Percentiles rank a stretch among this genome's conserved stretches.
These are phyloP conservation scores for Diplosphaera chodatii DNA, from an alignment of 139 green algal genomes.

Conservation along the genomic window DNA sequence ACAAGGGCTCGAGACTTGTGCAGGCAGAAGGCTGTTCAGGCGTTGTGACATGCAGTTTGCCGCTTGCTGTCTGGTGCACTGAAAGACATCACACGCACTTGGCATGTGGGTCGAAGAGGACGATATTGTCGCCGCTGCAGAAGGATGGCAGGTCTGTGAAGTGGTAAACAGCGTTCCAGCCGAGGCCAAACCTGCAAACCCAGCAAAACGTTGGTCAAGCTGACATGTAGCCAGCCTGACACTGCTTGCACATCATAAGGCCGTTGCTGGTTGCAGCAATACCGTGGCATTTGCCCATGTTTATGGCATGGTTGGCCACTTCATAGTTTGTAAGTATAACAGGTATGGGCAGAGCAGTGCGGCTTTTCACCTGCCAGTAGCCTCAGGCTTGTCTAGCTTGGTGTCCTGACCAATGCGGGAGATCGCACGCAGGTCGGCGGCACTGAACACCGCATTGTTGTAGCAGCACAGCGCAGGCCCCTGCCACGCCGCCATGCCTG, in stretches of 20 bases:
- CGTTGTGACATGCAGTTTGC: too few species aligned
- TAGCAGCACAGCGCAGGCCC: constrained; percentile 63
- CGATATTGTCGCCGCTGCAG: constrained; percentile 61
- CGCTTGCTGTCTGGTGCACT: too few species aligned
- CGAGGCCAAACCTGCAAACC: constrained; percentile 46
- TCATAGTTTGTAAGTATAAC: neutral
- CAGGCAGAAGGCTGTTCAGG: too few species aligned
- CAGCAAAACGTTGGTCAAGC: too few species aligned
- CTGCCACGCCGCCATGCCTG: constrained; percentile 40
- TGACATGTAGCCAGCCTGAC: too few species aligned
- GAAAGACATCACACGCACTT: constrained; percentile 4
- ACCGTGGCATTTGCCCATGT: too few species aligned
- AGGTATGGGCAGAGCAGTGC: too few species aligned
- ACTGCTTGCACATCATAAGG: too few species aligned
- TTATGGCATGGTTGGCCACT: too few species aligned
- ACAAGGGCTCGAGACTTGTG: too few species aligned
- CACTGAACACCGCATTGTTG: constrained; percentile 65
- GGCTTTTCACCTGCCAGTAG: constrained; percentile 37
- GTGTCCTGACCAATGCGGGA: constrained; percentile 66
- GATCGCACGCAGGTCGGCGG: constrained; percentile 48
- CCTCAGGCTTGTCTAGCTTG: constrained; percentile 56
- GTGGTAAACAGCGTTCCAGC: constrained; percentile 74
- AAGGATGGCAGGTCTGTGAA: constrained; percentile 72
- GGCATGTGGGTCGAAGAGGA: constrained; percentile 76
- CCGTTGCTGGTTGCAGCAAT: too few species aligned